Evolutionary conservation across 2,329 filamentous ascomycete species (phyloP).

Genomic region (Decorospora gaudefroyi): DNA sequence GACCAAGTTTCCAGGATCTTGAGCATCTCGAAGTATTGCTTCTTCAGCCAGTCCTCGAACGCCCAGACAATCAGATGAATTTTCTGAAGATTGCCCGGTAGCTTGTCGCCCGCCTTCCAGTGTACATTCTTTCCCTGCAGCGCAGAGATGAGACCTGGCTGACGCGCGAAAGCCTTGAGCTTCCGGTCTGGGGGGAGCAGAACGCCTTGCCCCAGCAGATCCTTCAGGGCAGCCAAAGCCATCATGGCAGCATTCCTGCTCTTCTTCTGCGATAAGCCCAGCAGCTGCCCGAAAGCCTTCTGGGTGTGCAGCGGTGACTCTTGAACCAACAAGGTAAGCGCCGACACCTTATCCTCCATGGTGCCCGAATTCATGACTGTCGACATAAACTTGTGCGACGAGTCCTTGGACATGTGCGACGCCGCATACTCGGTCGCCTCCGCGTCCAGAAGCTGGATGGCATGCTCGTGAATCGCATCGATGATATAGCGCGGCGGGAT

Average conservation of each 20-base stretch:
- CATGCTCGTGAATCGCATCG: constrained; percentile 69
- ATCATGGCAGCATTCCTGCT: constrained; percentile 91
- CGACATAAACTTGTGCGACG: constrained; percentile 92
- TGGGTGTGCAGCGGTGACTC: constrained; percentile 94
- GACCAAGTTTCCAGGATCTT: constrained; percentile 92
- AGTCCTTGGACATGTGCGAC: constrained; percentile 73
- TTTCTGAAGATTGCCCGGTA: constrained; percentile 75
- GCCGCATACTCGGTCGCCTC: constrained; percentile 77
- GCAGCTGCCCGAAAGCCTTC: constrained; percentile 82
- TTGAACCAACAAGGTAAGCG: constrained; percentile 89
- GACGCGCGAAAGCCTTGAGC: constrained; percentile 75
- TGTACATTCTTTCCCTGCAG: constrained; percentile 65
- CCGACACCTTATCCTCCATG: constrained; percentile 94
- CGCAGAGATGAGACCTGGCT: constrained; percentile 74
- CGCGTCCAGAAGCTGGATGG: constrained; percentile 72
- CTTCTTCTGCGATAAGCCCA: constrained; percentile 85
- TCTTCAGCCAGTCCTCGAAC: constrained; percentile 95
- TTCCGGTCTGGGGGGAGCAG: constrained; percentile 82
- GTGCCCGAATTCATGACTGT: constrained; percentile 98
- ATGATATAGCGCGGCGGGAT: constrained; percentile 58
- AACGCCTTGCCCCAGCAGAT: constrained; percentile 87
- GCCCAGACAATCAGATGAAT: constrained; percentile 84
- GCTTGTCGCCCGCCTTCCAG: constrained; percentile 70
- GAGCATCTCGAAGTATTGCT: constrained; percentile 88
- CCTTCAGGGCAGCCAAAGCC: constrained; percentile 89